A percentile compares a stretch with the other conserved stretches of the same genome.
phyloP scores from a whole-genome alignment of 2,329 filamentous ascomycete genomes.

The Colletotrichum lindemuthianum region DNA sequence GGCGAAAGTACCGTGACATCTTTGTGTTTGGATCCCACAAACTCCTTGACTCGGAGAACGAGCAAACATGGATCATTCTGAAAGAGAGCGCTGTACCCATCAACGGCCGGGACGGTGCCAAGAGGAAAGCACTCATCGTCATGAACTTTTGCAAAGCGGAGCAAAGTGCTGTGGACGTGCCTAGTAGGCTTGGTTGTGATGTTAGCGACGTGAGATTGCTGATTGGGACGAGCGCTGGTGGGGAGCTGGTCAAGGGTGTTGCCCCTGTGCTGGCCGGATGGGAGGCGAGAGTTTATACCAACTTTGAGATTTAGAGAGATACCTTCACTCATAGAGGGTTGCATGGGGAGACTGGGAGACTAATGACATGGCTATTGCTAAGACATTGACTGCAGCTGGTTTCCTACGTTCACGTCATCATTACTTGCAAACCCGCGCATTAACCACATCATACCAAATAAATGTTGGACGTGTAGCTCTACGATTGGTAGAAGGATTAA shows the following conservation, averaged over 20 bases:
- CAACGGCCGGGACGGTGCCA: constrained; percentile 35
- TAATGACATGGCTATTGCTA: background rate
- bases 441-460: too few species aligned
- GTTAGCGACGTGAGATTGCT: constrained; percentile 39
- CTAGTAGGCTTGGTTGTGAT: constrained; percentile 37
- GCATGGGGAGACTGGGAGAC: background rate
- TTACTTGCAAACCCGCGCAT: too few species aligned
- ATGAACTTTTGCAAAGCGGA: constrained; percentile 57
- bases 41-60: constrained; percentile 59
- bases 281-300: constrained; percentile 43
- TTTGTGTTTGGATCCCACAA: constrained; percentile 72
- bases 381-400: too few species aligned
- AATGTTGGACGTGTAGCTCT: too few species aligned
- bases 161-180: constrained; percentile 42
- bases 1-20: constrained; percentile 65
- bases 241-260: constrained; percentile 3
- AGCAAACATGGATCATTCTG: constrained; percentile 66
- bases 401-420: too few species aligned
- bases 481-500: too few species aligned
- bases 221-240: constrained; percentile 39
- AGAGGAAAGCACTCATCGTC: constrained; percentile 50
- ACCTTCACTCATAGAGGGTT: background rate
- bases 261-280: constrained; percentile 38
- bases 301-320: constrained; percentile 34
- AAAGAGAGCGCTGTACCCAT: constrained; percentile 45